These are phyloP conservation scores for Pseudophaeomoniella oleicola DNA, from an alignment of 2,329 filamentous ascomycete genomes.

Conservation along the genomic window DNA sequence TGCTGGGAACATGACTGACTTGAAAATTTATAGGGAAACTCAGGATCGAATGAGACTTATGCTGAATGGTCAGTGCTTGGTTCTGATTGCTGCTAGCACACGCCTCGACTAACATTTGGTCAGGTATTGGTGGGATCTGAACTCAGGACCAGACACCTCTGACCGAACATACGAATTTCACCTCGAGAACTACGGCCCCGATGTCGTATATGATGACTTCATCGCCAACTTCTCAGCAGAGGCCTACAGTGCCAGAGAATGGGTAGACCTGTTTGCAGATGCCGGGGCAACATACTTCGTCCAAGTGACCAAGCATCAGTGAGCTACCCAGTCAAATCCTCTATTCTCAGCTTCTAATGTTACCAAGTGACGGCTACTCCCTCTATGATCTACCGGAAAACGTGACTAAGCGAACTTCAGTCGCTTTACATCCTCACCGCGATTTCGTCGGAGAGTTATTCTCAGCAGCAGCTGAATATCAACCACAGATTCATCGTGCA, in stretches of 20 bases:
- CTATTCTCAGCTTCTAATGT: no score
- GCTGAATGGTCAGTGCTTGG: conserved; percentile 19
- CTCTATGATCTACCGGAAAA: conserved; percentile 27
- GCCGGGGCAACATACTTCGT: conserved; percentile 36
- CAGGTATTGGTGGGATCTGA: conserved; percentile 35
- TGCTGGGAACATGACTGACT: no score
- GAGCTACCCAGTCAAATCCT: no score
- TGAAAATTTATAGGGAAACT: conserved; percentile 20
- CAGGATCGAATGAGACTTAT: conserved; percentile 21
- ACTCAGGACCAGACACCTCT: conserved; percentile 24
- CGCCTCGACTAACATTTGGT: no score
- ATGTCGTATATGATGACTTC: conserved; percentile 42
- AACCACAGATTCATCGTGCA: conserved; percentile 27
- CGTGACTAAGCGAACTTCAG: conserved; percentile 25
- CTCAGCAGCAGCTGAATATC: conserved; percentile 25
- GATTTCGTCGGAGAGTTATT: conserved; percentile 29
- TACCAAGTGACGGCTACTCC: conserved; percentile 31
- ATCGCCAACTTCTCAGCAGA: conserved; percentile 38
- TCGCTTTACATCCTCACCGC: conserved; percentile 23
- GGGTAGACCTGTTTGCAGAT: conserved; percentile 39
- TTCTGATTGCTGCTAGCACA: no score
- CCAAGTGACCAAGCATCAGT: conserved; percentile 30
- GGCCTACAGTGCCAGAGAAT: conserved; percentile 35
- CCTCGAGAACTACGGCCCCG: conserved; percentile 33
- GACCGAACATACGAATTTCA: conserved; percentile 36